These are phyloP conservation scores for Trichoderma virens DNA, from an alignment of 495 filamentous ascomycete genomes.

Conservation along the genomic window DNA sequence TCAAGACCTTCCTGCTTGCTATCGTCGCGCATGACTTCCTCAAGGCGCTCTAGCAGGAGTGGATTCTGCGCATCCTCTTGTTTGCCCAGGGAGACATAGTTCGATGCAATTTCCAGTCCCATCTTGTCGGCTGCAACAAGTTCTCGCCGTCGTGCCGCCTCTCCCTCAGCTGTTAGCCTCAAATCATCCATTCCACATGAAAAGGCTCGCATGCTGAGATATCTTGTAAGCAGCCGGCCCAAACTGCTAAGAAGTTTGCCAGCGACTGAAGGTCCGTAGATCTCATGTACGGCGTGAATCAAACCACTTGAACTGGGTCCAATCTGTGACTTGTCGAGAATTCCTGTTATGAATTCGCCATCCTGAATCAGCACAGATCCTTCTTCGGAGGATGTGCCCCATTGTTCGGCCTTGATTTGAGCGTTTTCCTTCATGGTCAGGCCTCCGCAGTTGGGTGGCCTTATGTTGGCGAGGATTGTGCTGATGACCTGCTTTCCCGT, in stretches of 20 bases:
- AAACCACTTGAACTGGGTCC: constrained; percentile 82
- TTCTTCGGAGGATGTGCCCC: constrained; percentile 57
- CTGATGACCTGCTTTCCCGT: constrained; percentile 98
- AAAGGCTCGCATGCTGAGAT: constrained; percentile 88
- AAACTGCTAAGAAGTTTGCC: constrained; percentile 82
- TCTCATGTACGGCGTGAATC: constrained; percentile 85
- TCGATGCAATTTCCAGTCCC: constrained; percentile 74
- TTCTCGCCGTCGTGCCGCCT: constrained; percentile 60
- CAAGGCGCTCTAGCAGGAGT: constrained; percentile 66
- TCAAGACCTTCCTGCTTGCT: constrained; percentile 84
- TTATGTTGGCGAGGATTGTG: constrained; percentile 87
- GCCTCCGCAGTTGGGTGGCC: constrained; percentile 63
- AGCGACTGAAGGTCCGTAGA: constrained; percentile 80
- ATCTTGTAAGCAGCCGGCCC: constrained; percentile 80
- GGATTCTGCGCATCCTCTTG: constrained; percentile 50
- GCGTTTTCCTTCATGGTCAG: constrained; percentile 73
- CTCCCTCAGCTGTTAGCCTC: constrained; percentile 72
- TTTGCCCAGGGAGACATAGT: constrained; percentile 83
- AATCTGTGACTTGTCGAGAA: constrained; percentile 93
- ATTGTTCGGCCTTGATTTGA: constrained; percentile 64
- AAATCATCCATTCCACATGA: constrained; percentile 98
- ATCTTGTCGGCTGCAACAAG: constrained; percentile 62
- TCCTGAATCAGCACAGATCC: constrained; percentile 76
- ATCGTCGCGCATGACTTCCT: constrained; percentile 86
- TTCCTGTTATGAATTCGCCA: constrained; percentile 80